phyloP scores from a whole-genome alignment of 2,329 filamentous ascomycete genomes.

The Harringtonia lauricola region DNA sequence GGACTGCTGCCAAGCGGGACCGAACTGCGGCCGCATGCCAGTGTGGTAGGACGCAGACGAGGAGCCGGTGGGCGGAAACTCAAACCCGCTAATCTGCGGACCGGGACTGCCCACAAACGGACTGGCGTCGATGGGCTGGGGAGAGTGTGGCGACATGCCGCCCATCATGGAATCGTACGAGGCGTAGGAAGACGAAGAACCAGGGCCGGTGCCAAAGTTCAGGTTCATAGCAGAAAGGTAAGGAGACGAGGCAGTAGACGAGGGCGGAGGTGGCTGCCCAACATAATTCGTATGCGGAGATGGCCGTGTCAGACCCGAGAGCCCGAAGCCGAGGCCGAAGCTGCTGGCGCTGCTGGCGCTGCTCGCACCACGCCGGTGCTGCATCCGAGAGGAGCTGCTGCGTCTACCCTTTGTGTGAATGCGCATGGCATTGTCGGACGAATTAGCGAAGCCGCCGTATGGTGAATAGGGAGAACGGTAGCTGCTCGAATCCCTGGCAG shows the following conservation, averaged over 20 bases:
- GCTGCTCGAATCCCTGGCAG: slow-evolving; percentile 35
- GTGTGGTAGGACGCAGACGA: slow-evolving; percentile 9
- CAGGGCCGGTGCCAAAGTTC: slow-evolving; percentile 7
- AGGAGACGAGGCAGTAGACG: slow-evolving; percentile 12
- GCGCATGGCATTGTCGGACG: slow-evolving; percentile 39
- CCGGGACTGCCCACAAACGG: slow-evolving; percentile 13
- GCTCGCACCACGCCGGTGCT: slow-evolving; percentile 12
- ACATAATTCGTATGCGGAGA: slow-evolving; percentile 15
- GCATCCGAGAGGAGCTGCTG: slow-evolving; percentile 7
- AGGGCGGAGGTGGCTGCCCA: slow-evolving; percentile 11
- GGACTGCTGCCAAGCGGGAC: slow-evolving; percentile 12
- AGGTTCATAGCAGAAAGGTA: slow-evolving; percentile 8
- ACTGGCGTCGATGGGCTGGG: slow-evolving; percentile 8
- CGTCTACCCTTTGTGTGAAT: slow-evolving; percentile 14
- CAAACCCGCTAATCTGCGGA: slow-evolving; percentile 10
- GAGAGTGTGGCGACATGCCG: slow-evolving; percentile 13
- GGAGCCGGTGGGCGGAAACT: slow-evolving; percentile 3
- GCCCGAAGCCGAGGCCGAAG: slow-evolving; percentile 13
- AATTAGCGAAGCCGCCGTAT: slow-evolving; percentile 48
- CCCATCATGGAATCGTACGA: slow-evolving; percentile 13
- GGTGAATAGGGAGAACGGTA: slow-evolving; percentile 50
- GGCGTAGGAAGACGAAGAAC: slow-evolving; percentile 14
- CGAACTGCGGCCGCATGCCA: slow-evolving; percentile 14
- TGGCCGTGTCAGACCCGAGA: slow-evolving; percentile 13
- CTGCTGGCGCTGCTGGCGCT: slow-evolving; percentile 12